These are phyloP conservation scores for Yamadazyma membranifaciens DNA, from an alignment of 1,139 yeast genomes.

Conservation along the genomic window DNA sequence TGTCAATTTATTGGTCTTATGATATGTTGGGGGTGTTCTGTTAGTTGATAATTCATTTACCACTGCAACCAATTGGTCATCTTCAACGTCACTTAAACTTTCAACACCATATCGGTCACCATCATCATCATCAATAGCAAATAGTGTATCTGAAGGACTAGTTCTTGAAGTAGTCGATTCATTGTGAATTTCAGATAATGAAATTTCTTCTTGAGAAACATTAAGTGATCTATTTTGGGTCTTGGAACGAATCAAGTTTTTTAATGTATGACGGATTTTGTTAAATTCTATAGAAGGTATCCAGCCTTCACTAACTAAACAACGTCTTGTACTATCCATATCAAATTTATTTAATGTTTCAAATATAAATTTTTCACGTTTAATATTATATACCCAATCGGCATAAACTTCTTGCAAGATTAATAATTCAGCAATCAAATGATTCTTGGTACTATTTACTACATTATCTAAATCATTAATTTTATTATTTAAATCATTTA, in stretches of 20 bases:
- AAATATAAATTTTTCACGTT: constrained; percentile 73
- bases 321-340: constrained; percentile 80
- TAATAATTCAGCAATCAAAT: constrained; percentile 71
- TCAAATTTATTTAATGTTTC: constrained; percentile 77
- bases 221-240: constrained; percentile 13
- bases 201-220: constrained; percentile 23
- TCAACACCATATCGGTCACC: constrained; percentile 13
- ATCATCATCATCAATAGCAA: constrained; percentile 48
- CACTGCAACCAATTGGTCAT: constrained; percentile 47
- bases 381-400: constrained; percentile 42
- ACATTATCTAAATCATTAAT: constrained; percentile 52
- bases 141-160: constrained; percentile 31
- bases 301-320: constrained; percentile 98
- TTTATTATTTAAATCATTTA: constrained; percentile 59
- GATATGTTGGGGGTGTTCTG: constrained; percentile 90
- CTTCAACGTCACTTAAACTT: constrained; percentile 20
- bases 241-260: constrained; percentile 25
- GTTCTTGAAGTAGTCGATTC: background rate
- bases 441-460: constrained; percentile 65
- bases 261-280: constrained; percentile 25
- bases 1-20: constrained; percentile 88
- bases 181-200: constrained; percentile 16
- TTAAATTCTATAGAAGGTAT: constrained; percentile 50
- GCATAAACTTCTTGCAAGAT: constrained; percentile 57
- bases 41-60: constrained; percentile 79